Percentiles rank a stretch among this genome's conserved stretches.
These are phyloP conservation scores for Cyberlindnera misumaiensis DNA, from an alignment of 805 yeast species.

Conservation along the genomic window DNA sequence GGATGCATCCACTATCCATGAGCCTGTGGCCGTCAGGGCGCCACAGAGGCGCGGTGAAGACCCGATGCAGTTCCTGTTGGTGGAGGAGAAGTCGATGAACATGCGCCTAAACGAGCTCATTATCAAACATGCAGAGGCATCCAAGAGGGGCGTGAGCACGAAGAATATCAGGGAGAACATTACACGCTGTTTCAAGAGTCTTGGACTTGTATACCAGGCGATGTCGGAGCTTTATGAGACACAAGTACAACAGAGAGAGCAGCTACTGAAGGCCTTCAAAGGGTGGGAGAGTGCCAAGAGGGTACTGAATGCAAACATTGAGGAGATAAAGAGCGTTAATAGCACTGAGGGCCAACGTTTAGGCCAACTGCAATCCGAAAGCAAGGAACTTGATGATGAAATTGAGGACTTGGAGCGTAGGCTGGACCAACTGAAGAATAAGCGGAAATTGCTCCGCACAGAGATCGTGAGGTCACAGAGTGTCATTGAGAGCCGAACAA, in stretches of 20 bases:
- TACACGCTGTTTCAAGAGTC: slow-evolving; percentile 26
- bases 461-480: slow-evolving; percentile 41
- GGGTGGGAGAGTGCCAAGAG: slow-evolving; percentile 34
- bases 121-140: slow-evolving; percentile 20
- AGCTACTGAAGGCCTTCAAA: slow-evolving; percentile 25
- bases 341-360: slow-evolving; percentile 36
- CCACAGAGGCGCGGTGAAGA: slow-evolving; percentile 3
- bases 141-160: slow-evolving; percentile 28
- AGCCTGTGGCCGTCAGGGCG: neutral
- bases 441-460: slow-evolving; percentile 24
- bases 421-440: slow-evolving; percentile 26
- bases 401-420: slow-evolving; percentile 30
- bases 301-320: slow-evolving; percentile 27
- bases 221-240: slow-evolving; percentile 34
- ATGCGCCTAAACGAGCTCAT: slow-evolving; percentile 13
- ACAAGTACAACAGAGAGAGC: slow-evolving; percentile 25
- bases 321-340: slow-evolving; percentile 30
- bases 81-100: slow-evolving; percentile 16
- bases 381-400: slow-evolving; percentile 29
- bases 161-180: slow-evolving; percentile 26
- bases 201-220: slow-evolving; percentile 33
- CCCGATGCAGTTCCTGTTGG: slow-evolving; percentile 13
- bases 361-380: slow-evolving; percentile 26
- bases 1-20: neutral
- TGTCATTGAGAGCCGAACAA: slow-evolving; percentile 40